These are phyloP conservation scores for Mucor racemosus DNA, from an alignment of 371 early-diverging fungal genomes.

Conservation along the genomic window DNA sequence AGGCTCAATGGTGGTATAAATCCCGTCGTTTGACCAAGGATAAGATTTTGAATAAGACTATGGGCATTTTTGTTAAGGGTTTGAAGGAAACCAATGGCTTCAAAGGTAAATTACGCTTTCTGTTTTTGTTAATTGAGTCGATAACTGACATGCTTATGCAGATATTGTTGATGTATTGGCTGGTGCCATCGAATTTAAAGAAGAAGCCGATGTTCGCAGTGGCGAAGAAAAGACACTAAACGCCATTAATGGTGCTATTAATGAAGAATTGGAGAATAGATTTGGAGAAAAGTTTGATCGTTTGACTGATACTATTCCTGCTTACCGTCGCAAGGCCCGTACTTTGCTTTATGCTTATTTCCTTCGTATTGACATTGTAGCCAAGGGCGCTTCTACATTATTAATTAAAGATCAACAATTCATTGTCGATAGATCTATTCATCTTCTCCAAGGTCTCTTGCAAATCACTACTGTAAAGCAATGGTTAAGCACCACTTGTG, in stretches of 20 bases:
- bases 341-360: constrained; percentile 88
- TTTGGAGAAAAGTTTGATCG: constrained; percentile 64
- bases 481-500: constrained; percentile 70
- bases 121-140: neutral
- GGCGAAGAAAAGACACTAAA: constrained; percentile 61
- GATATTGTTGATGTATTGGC: constrained; percentile 65
- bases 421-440: constrained; percentile 73
- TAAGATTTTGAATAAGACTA: constrained; percentile 84
- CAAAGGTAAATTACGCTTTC: constrained; percentile 31
- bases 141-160: neutral
- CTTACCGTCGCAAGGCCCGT: constrained; percentile 73
- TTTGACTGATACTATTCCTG: constrained; percentile 31
- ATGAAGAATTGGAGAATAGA: constrained; percentile 63
- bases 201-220: constrained; percentile 54
- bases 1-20: constrained; percentile 94
- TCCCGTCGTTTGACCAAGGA: constrained; percentile 89
- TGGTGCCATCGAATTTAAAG: constrained; percentile 74
- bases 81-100: constrained; percentile 75
- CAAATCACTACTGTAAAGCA: constrained; percentile 88
- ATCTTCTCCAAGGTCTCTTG: constrained; percentile 80
- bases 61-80: constrained; percentile 90
- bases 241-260: constrained; percentile 56
- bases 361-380: constrained; percentile 65
- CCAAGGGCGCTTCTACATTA: constrained; percentile 25
- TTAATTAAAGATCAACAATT: constrained; percentile 66